Evolutionary conservation across 805 yeast species (phyloP), one percentile per base, ranked within the genome.

Genomic region (Candida gorgasii): DNA sequence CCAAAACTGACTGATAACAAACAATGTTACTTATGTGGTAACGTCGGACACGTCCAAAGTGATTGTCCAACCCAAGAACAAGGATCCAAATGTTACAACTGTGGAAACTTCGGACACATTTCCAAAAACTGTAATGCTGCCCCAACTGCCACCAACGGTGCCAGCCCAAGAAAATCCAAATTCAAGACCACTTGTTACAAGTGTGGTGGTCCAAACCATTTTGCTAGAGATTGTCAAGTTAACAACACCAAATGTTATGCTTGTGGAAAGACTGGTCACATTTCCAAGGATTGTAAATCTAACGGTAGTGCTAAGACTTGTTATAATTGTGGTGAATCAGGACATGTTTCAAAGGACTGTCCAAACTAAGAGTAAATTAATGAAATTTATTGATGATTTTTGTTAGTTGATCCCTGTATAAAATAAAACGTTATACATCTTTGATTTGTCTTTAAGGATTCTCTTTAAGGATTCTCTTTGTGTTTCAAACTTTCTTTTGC

Each of bases 1-100:
- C 95, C 96, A 62, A 86, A 84, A 68, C 89, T 89, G 67, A 79
- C 86, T 53, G 80, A 81, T 54, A 80, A 80, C 65, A 89, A 89
- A 69, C 89, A 89, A 67, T 89, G 97, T 69, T 89, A 86, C 83
- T 85, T 85, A 67, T 89, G 97, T 72, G 93, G 93, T 58, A 86
- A 84, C 63, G 77, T 84, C 44, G 97, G 96, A 43, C 97, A 89
- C 61, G 82, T 89, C 55, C 88, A 85, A 66, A 71, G 85, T 39
- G 96, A 89, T 62, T 89, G 97, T 72, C 78, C 84, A 23, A 74
- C 76, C 53, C 79, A 77, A 60, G 75, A 71, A 57, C 83, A 65
- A 72, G 82, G 83, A 47, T 67, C 83, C 52, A 85, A 86, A 63
- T 88, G 96, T 70, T 88, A 82, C 84, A 60, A 58, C 51, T 61